These are phyloP conservation scores for Carnegiea gigantea DNA, from an alignment of 179 eudicot genomes.

Conservation along the genomic window DNA sequence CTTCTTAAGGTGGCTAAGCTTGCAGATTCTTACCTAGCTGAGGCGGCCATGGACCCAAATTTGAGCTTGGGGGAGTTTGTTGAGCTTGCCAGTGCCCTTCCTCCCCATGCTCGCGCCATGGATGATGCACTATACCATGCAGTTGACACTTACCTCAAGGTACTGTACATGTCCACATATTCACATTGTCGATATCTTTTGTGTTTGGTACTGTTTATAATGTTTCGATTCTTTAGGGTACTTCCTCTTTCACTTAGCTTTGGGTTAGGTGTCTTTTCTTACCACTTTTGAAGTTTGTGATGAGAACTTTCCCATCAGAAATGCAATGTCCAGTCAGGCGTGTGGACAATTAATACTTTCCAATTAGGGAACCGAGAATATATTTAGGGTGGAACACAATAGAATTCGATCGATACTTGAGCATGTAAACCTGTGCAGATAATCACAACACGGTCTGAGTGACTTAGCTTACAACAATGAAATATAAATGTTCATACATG, in stretches of 20 bases:
- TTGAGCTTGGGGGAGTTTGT: conserved; percentile 52
- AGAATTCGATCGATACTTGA: not conserved
- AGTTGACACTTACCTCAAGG: conserved; percentile 84
- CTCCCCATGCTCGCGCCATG: conserved; percentile 60
- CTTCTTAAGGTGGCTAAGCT: conserved; percentile 75
- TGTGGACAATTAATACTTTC: too few relatives aligned
- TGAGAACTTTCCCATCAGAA: not conserved
- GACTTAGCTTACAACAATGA: not conserved
- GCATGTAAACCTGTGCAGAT: not conserved
- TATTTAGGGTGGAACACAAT: too few relatives aligned
- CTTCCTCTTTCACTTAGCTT: not conserved
- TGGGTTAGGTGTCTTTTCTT: not conserved
- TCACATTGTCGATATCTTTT: not conserved
- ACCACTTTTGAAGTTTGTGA: too few relatives aligned
- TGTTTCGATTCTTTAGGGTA: not conserved
- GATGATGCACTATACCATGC: conserved; percentile 88
- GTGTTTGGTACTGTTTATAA: not conserved
- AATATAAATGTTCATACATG: too few relatives aligned
- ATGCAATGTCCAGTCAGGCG: not conserved
- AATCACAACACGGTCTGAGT: not conserved
- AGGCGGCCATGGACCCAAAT: conserved; percentile 64
- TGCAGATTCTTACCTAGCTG: conserved; percentile 73
- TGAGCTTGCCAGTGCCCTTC: conserved; percentile 66
- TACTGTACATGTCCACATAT: conserved; percentile 25
- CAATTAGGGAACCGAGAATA: too few relatives aligned